Percentiles rank a stretch among this genome's conserved stretches.
Evolutionary conservation across 371 early-diverging fungal genomes (phyloP).

Genomic region (Circinella umbellata): DNA sequence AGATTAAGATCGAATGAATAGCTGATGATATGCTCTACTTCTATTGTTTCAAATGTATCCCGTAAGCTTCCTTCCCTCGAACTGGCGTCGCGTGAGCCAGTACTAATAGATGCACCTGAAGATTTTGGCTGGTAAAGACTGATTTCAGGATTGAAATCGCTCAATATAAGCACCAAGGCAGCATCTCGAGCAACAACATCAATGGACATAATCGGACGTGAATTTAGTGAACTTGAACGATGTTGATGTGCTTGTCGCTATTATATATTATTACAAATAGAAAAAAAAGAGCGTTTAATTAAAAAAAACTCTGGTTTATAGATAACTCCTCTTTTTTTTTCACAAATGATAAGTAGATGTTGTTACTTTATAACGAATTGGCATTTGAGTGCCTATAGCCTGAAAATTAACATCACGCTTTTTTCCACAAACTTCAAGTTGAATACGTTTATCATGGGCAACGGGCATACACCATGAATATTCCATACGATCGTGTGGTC

Average conservation of each 20-base stretch:
- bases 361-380: constrained; percentile 75
- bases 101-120: constrained; percentile 37
- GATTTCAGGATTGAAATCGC: constrained; percentile 69
- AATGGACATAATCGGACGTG: constrained; percentile 67
- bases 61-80: constrained; percentile 43
- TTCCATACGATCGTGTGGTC: constrained; percentile 49
- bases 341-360: no score
- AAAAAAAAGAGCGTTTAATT: no score
- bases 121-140: constrained; percentile 63
- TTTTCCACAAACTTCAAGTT: constrained; percentile 70
- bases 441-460: constrained; percentile 69
- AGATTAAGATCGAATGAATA: constrained; percentile 35
- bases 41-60: constrained; percentile 62
- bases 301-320: neutral
- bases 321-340: neutral
- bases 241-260: constrained; percentile 27
- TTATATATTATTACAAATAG: no score
- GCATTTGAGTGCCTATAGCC: constrained; percentile 89
- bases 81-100: constrained; percentile 32
- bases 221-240: neutral
- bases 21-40: constrained; percentile 42
- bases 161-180: constrained; percentile 77
- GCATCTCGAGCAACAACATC: constrained; percentile 89
- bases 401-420: constrained; percentile 81
- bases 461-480: constrained; percentile 97